Evolutionary conservation across 768 basidiomycete species (phyloP).

Genomic region (Mycena maculata): DNA sequence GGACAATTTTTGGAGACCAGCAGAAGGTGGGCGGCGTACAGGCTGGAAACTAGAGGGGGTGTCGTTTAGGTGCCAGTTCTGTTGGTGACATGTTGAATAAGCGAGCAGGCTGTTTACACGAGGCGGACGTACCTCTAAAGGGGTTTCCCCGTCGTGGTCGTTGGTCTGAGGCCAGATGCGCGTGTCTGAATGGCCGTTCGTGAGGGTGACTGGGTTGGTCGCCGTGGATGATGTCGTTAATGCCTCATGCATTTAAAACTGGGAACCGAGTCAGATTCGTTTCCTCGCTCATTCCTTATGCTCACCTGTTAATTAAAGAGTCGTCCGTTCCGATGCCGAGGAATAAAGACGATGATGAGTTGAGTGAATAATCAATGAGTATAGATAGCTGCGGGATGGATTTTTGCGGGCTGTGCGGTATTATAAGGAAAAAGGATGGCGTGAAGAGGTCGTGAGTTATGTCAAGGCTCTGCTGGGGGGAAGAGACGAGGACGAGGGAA

Average conservation of each 20-base stretch:
- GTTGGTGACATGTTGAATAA: slow-evolving; percentile 38
- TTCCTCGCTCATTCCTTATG: slow-evolving; percentile 36
- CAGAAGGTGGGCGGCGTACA: slow-evolving; percentile 46
- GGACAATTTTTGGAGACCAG: slow-evolving; percentile 52
- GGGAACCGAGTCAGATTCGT: slow-evolving; percentile 30
- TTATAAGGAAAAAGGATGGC: slow-evolving; percentile 62
- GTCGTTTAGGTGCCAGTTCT: slow-evolving; percentile 65
- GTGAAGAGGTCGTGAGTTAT: slow-evolving; percentile 69
- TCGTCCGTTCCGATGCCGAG: slow-evolving; percentile 39
- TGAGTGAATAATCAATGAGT: slow-evolving; percentile 39
- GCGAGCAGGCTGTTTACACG: slow-evolving; percentile 45
- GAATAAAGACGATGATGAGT: slow-evolving; percentile 38
- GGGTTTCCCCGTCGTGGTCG: slow-evolving; percentile 55
- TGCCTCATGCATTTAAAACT: slow-evolving; percentile 79
- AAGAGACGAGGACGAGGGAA: slow-evolving; percentile 22
- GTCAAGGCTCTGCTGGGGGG: slow-evolving; percentile 20
- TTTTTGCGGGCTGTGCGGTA: slow-evolving; percentile 47
- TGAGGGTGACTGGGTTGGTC: slow-evolving; percentile 54
- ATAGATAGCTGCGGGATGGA: slow-evolving; percentile 37
- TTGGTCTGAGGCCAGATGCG: slow-evolving; percentile 63
- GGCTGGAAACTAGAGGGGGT: slow-evolving; percentile 49
- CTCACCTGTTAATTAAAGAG: slow-evolving; percentile 58
- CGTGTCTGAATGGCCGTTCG: slow-evolving; percentile 49
- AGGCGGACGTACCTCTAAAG: slow-evolving; percentile 58
- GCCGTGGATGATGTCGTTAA: slow-evolving; percentile 62